Evolutionary conservation across 2,329 filamentous ascomycete species (phyloP), one percentile per base, ranked within the genome.

Genomic region (Septoria linicola): DNA sequence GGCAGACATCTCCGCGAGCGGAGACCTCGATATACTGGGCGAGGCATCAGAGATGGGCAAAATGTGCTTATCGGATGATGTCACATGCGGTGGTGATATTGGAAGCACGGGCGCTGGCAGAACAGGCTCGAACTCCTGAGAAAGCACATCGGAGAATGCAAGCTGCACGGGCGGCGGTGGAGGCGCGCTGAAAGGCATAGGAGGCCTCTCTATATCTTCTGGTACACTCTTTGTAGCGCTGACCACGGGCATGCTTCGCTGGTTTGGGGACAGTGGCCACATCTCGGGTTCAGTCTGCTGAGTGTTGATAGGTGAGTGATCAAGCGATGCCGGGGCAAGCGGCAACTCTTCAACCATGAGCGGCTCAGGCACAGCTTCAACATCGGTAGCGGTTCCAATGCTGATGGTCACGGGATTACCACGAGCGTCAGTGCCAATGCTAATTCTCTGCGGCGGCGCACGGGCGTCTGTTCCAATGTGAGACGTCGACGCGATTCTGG

Each of bases 281-380:
- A 32, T 35, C 13, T 51, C 47, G 11, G 70, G 70, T 41, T 70
- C 68, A 3, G 59, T 68, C 13, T 62, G 56, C 34, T 76, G 69
- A 2, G 73, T 73, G 32, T 67, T 58, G 47, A 80, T 72, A 4
- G 62, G 60, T 8, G 59, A 63, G 13, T 57, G 56, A 19, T 60
- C 39, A 27, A 56, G 30, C 21, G 47, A 47, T 21, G 47, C 30
- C 11, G 44, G 32, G 14, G 49, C 44, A 13, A 41, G 44, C 27
- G 51, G 41, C 3, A 52, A 7, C 4, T 55, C 41, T 41, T 43
- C 25, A 20, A 53, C 35, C 17, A 51, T 21, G 7, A 56, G 41
- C 5, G 49, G 32, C 37, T 48, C 43, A 8, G 34, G 39, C 25
- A 51, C 50, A 32, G 43, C 14, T 5, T 50, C 40, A 17, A 37